These are phyloP conservation scores for Gaultheria prostrata DNA, from an alignment of 148 eudicot species.

Conservation along the genomic window DNA sequence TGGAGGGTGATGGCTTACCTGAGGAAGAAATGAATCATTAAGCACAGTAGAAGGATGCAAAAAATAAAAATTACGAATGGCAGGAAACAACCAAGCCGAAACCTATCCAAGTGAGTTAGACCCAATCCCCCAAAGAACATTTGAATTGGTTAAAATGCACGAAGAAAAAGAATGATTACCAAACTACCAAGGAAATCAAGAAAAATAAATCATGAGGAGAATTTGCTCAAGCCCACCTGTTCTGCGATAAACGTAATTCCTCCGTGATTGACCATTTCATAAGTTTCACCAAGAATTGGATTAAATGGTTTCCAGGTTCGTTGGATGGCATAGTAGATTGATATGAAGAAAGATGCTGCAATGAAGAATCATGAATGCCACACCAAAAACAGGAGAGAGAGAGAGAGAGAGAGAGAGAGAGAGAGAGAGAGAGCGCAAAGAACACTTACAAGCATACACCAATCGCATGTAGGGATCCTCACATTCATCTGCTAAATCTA, in stretches of 20 bases:
- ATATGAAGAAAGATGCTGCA: conserved; percentile 84
- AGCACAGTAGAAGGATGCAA: not conserved
- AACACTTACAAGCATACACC: conserved; percentile 79
- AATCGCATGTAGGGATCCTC: conserved; percentile 93
- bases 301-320: conserved; percentile 99
- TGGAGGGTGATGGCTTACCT: conserved; percentile 99
- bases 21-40: conserved; percentile 7
- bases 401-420: not conserved
- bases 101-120: not conserved
- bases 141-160: not conserved
- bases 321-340: conserved; percentile 81
- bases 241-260: conserved; percentile 85
- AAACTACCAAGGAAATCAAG: not conserved
- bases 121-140: not conserved
- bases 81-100: not conserved
- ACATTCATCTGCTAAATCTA: conserved; percentile 88
- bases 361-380: conserved; percentile 13
- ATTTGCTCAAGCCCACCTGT: conserved; percentile 49
- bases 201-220: not conserved
- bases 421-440: conserved; percentile 2
- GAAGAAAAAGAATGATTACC: not conserved
- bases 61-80: not conserved
- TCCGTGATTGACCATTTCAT: conserved; percentile 85
- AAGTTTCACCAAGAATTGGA: conserved; percentile 99
- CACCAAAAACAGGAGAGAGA: not conserved